A percentile compares a stretch with the other conserved stretches of the same genome.
Conservation (phyloP, 192 early-diverging fungal species). For the Jimgerdemannia lactiflua region DNA sequence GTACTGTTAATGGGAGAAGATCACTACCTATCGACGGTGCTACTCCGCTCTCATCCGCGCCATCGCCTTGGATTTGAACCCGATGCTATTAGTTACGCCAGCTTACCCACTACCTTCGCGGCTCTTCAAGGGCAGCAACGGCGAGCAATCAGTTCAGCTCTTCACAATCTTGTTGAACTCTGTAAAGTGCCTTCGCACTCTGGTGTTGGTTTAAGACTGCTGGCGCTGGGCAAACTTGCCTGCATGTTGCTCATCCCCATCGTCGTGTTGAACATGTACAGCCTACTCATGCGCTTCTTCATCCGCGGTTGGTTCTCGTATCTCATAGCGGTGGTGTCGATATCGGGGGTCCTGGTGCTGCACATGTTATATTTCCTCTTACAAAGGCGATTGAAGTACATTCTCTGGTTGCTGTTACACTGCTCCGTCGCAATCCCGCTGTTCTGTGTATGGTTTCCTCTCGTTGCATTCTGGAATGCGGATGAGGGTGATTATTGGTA, state of each 20-base stretch:
- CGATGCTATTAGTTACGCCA: slow-evolving; percentile 28
- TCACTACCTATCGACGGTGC: slow-evolving; percentile 25
- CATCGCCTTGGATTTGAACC: slow-evolving; percentile 36
- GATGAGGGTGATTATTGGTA: slow-evolving; percentile 30
- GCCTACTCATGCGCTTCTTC: slow-evolving; percentile 24
- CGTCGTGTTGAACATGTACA: slow-evolving; percentile 30
- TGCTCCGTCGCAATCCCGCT: slow-evolving; percentile 23
- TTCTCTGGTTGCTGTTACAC: slow-evolving; percentile 31
- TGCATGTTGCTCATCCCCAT: slow-evolving; percentile 26
- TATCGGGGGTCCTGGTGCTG: slow-evolving; percentile 15
- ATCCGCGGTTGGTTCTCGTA: slow-evolving; percentile 16
- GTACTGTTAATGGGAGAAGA: slow-evolving; percentile 36
- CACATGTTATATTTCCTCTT: slow-evolving; percentile 30
- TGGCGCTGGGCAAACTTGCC: slow-evolving; percentile 25
- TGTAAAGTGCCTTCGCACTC: slow-evolving; percentile 14
- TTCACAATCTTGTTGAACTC: slow-evolving; percentile 36
- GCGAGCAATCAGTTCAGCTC: slow-evolving; percentile 18
- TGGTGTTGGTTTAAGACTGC: slow-evolving; percentile 25
- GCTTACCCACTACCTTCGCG: slow-evolving; percentile 27
- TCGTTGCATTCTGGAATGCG: slow-evolving; percentile 21
- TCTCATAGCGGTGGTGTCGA: slow-evolving; percentile 16
- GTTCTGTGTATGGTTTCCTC: slow-evolving; percentile 31
- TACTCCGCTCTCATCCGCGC: slow-evolving; percentile 28
- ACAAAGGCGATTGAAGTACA: slow-evolving; percentile 30
- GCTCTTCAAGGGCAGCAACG: slow-evolving; percentile 29